Evolutionary conservation across 352 stramenopile species (phyloP).

Genomic region (Thalassiosira sp.): DNA sequence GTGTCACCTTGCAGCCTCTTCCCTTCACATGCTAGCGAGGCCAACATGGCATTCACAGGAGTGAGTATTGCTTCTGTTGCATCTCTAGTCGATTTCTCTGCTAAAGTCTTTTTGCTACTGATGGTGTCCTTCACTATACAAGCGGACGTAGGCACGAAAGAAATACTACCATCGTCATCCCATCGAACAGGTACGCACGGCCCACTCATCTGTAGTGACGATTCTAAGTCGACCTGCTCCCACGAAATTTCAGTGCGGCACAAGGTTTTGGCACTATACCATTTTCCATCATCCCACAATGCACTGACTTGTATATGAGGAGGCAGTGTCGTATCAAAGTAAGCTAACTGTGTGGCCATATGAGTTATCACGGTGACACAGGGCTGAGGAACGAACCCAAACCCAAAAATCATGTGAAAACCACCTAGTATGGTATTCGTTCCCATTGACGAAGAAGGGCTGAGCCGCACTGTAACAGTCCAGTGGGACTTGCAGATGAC

Average conservation of each 20-base stretch:
- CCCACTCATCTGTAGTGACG: constrained; percentile 11
- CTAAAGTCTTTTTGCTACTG: neutral
- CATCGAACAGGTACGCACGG: constrained; percentile 35
- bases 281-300: constrained; percentile 38
- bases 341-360: constrained; percentile 33
- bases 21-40: constrained; percentile 16
- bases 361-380: constrained; percentile 20
- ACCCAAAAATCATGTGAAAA: constrained; percentile 49
- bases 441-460: neutral
- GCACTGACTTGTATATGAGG: constrained; percentile 27
- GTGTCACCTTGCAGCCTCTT: no score
- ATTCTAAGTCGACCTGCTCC: constrained; percentile 25
- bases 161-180: constrained; percentile 23
- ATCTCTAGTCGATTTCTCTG: constrained; percentile 8
- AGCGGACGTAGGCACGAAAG: neutral
- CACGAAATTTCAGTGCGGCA: constrained; percentile 27
- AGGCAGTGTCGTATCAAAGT: constrained; percentile 31
- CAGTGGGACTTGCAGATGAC: constrained; percentile 29
- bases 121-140: neutral
- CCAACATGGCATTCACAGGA: constrained; percentile 28
- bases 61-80: constrained; percentile 5
- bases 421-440: constrained; percentile 22
- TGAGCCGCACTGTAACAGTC: constrained; percentile 14
- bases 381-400: constrained; percentile 21
- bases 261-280: constrained; percentile 19